Evolutionary conservation across 2,329 filamentous ascomycete species (phyloP), one percentile per base, ranked within the genome.

Genomic region (Fusarium nisikadoi): DNA sequence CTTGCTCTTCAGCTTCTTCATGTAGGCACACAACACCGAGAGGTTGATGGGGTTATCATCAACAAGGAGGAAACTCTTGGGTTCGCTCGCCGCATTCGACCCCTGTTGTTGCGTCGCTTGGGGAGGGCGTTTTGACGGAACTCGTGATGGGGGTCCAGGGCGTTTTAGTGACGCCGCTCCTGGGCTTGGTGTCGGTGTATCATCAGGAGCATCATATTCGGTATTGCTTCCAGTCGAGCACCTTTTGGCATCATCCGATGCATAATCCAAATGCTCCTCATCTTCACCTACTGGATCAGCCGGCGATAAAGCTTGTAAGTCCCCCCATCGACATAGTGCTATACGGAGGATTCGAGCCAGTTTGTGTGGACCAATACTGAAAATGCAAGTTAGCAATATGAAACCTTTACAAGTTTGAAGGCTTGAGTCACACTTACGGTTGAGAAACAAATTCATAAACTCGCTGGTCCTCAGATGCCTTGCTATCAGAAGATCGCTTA

Each of bases 391-490:
- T 53, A 62, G 27, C 36, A 41, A 27, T 6, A 5, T 41, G 25
- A 17, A 27, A 14, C 19, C 7, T 27, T 14, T 8, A 31, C 29
- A 33, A 20, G 5, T 19, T 23, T 49, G 7, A 1, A 35, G n/a
- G 35, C 3, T 10, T 6, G 14, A 5, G 6, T 14, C 3, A 10
- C 20, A 79, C 81, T 75, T 68, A 81, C 78, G 82, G 82, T 33
- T 82, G 82, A 8, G 81, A 81, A 33, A 83, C 78, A 55, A 81
- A 82, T 56, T 83, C 82, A n/a, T 81, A 76, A 4, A 81, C 72
- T 13, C 72, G 73, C 20, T 55, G 63, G 17, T 59, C 63, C n/a
- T 67, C 68, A 14, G 56, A 59, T 31, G 55, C 53, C 23, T 75
- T 65, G 46, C 72, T 67, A 6, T 67, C 72, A n/a, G 57, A 76